These are phyloP conservation scores for Xylariaceae sp. DNA, from an alignment of 2,329 filamentous ascomycete genomes.

Conservation along the genomic window DNA sequence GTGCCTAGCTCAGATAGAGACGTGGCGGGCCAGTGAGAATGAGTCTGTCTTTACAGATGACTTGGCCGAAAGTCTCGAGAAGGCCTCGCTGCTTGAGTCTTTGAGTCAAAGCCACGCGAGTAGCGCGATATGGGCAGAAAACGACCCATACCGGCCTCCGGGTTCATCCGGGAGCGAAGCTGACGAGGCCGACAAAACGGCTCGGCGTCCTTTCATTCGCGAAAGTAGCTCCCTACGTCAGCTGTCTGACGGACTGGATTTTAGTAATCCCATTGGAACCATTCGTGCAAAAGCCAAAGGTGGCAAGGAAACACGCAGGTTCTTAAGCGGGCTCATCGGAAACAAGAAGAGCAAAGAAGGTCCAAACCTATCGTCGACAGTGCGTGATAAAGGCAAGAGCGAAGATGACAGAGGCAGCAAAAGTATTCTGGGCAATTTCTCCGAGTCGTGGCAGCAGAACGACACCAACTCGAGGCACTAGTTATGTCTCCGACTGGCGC, in stretches of 20 bases:
- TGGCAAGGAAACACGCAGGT: slow-evolving; percentile 48
- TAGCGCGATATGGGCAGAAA: slow-evolving; percentile 45
- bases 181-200: slow-evolving; percentile 38
- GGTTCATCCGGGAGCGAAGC: slow-evolving; percentile 61
- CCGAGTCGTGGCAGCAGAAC: slow-evolving; percentile 43
- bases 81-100: slow-evolving; percentile 48
- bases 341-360: slow-evolving; percentile 40
- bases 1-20: slow-evolving; percentile 58
- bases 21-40: slow-evolving; percentile 49
- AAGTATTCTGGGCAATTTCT: slow-evolving; percentile 39
- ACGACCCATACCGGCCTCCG: slow-evolving; percentile 48
- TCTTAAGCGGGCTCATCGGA: slow-evolving; percentile 52
- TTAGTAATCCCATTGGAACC: slow-evolving; percentile 42
- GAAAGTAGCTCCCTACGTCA: slow-evolving; percentile 39
- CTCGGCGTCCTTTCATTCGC: slow-evolving; percentile 34
- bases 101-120: slow-evolving; percentile 47
- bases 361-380: slow-evolving; percentile 24
- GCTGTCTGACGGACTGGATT: slow-evolving; percentile 43
- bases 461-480: slow-evolving; percentile 44
- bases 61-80: slow-evolving; percentile 57
- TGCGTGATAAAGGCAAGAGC: slow-evolving; percentile 41
- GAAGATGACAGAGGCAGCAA: slow-evolving; percentile 40
- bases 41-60: slow-evolving; percentile 44
- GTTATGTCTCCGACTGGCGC: slow-evolving; percentile 34
- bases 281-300: slow-evolving; percentile 45